Evolutionary conservation across 768 basidiomycete genomes (phyloP).

Genomic region (Tulasnella sp.): DNA sequence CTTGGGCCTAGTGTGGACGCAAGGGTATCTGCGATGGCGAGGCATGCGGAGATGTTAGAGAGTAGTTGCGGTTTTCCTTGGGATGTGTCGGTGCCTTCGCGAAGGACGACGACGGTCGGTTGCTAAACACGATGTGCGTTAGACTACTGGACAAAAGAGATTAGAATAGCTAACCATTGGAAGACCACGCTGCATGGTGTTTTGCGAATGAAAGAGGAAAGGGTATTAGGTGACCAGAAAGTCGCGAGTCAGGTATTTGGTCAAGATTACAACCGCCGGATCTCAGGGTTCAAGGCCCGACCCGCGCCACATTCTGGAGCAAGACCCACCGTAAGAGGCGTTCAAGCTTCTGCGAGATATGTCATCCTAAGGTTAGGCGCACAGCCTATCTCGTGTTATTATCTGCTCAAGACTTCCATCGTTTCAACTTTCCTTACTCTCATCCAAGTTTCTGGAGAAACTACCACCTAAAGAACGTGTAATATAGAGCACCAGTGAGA

Average conservation of each 20-base stretch:
- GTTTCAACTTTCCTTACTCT: too few relatives aligned
- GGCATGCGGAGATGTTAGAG: constrained; percentile 93
- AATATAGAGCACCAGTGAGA: too few relatives aligned
- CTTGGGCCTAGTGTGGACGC: constrained; percentile 93
- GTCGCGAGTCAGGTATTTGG: not conserved
- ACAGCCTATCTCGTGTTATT: too few relatives aligned
- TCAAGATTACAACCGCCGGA: not conserved
- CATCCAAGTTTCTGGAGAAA: too few relatives aligned
- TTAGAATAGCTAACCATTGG: constrained; percentile 45
- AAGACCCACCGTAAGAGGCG: too few relatives aligned
- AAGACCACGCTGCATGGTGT: constrained; percentile 67
- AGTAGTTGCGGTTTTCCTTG: constrained; percentile 88
- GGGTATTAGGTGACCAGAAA: not conserved
- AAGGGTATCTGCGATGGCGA: constrained; percentile 84
- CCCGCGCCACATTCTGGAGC: not conserved
- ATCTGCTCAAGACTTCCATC: too few relatives aligned
- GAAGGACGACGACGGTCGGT: constrained; percentile 93
- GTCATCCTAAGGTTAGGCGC: too few relatives aligned
- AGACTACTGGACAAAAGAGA: not conserved
- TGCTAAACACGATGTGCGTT: constrained; percentile 42
- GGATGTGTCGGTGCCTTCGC: constrained; percentile 92
- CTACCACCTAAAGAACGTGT: too few relatives aligned
- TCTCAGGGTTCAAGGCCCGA: not conserved
- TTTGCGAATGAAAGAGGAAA: not conserved
- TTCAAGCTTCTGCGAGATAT: too few relatives aligned